A percentile compares a stretch with the other conserved stretches of the same genome.
These are phyloP conservation scores for Panicum hallii DNA, from an alignment of 202 grass and related monocot genomes.

Conservation along the genomic window DNA sequence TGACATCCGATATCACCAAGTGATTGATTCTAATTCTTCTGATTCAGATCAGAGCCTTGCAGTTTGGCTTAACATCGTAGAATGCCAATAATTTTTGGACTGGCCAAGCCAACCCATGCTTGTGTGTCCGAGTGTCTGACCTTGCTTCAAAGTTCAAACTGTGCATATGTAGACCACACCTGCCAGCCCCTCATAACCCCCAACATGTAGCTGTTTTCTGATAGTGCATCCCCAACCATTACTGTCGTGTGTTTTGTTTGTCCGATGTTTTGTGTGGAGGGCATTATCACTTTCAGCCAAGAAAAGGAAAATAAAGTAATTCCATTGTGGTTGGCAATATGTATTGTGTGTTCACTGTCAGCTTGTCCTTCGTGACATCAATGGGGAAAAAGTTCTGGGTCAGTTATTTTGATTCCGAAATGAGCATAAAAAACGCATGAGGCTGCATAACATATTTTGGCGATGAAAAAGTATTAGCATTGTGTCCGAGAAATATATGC, in stretches of 20 bases:
- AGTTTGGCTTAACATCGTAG: not conserved
- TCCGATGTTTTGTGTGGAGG: not conserved
- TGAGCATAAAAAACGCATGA: not conserved
- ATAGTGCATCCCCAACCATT: not conserved
- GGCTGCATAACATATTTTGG: not conserved
- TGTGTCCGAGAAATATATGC: not conserved
- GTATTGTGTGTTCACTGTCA: not conserved
- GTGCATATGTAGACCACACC: not conserved
- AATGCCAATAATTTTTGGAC: not conserved
- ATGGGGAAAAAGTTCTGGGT: not conserved
- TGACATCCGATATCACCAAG: not conserved
- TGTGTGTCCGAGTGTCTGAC: not conserved
- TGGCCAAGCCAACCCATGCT: not conserved
- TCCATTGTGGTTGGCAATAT: not conserved
- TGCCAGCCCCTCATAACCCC: not conserved
- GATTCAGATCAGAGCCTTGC: not conserved
- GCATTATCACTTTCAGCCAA: not conserved
- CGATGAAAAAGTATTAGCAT: constrained; percentile 1
- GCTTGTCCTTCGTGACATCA: not conserved
- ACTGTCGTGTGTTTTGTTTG: constrained; percentile 5
- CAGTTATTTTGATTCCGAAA: not conserved
- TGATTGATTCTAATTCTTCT: not conserved
- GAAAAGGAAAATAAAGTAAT: not conserved
- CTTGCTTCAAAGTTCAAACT: not conserved
- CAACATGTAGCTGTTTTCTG: not conserved